Evolutionary conservation across 176 grass and related monocot species (phyloP), one percentile per base, ranked within the genome.

Genomic region (Typha latifolia): DNA sequence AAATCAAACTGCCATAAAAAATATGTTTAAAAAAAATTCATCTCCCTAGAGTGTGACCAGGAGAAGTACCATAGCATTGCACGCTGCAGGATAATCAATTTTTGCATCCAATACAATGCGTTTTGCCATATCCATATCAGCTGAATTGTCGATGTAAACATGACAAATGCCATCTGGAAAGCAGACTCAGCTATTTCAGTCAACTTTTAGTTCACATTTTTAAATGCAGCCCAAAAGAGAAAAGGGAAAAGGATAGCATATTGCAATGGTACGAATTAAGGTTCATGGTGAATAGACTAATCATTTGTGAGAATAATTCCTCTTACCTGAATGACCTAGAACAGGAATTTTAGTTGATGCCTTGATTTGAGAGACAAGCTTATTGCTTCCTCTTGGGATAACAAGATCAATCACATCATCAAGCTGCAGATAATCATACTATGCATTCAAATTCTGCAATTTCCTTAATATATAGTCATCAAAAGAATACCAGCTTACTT

Each of bases 351-450:
- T 93, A 16, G 92, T 97, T 47, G 89, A 93, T 49, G 86, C 34
- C 74, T 99, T 99, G 68, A 99, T 99, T 90, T 99, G 85, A 27
- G 86, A 82, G 51, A 99, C 89, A 49, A 99, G 84, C 62, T 93
- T 87, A 83, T 99, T 99, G 51, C 94, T 93, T 12, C 94, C 94
- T 90, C 94, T 90, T 87, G 94, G 94, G 79, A 99, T 99, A 49
- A 99, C 89, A 43, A 99, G 89, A 85, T 99, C 94, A 64, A 99
- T 99, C 12, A 99, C 89, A 87, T 99, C 94, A 85, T 93, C 89
- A 68, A 90, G 94, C 94, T 99, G 83, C 63, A 76, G 43, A 8
- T 57, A 61, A 9, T 20, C 20, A 22, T 47, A 13, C 5, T 48
- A 67, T 49, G 47, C 12, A 43, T 61, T 37, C 12, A 73, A 63